Base-by-base conservation (phyloP, 805 yeast genomes). In the Metschnikowia continentalis region DNA sequence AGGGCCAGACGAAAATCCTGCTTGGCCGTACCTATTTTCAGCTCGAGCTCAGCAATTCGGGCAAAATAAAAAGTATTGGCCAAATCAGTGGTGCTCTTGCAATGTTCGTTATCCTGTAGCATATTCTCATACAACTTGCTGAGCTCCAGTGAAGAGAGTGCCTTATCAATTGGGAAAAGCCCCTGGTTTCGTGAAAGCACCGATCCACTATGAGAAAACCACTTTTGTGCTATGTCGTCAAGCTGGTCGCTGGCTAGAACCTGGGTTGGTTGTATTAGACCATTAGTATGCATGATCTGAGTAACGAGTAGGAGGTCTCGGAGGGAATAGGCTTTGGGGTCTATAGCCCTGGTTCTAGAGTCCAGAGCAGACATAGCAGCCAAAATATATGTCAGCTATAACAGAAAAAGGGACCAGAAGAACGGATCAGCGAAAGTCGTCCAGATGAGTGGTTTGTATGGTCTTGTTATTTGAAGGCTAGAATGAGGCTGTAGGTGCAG, bases 251-350 rank as follows among this genome's bases (percentile, higher is more conserved):
- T 44, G 10, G 54, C 22, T 1, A 46, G 35, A 8, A 62, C 56
- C 32, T 42, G 51, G 4, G 56, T 61, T 1, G 67, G 65, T n/a
- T 62, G 61, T 19, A 66, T 59, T 19, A 70, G 58, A 2, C 65
- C 68, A 41, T 64, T 62, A 2, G 64, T 61, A 47, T 74, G 76
- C 6, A 74, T 61, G 6, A 74, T 58, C 57, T 74, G 78, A 1
- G 72, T 56, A 14, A 73, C 50, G 20, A 74, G 63, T 26, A 74
- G 66, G 10, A 71, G 58, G 51, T 72, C 76, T 47, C 72, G 56
- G 46, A 60, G 60, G 32, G 58, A 38, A 47, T 49, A 59, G 19
- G 59, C 54, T 13, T 37, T 50, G 22, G 62, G 62, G 38, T 53
- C 53, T 2, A 51, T 50, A 32, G 48, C 51, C 38, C 14, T 17